Percentiles rank a stretch among this genome's conserved stretches.
Conservation (phyloP, 1,284 basidiomycete genomes). For the Ceratobasidium sp. region DNA sequence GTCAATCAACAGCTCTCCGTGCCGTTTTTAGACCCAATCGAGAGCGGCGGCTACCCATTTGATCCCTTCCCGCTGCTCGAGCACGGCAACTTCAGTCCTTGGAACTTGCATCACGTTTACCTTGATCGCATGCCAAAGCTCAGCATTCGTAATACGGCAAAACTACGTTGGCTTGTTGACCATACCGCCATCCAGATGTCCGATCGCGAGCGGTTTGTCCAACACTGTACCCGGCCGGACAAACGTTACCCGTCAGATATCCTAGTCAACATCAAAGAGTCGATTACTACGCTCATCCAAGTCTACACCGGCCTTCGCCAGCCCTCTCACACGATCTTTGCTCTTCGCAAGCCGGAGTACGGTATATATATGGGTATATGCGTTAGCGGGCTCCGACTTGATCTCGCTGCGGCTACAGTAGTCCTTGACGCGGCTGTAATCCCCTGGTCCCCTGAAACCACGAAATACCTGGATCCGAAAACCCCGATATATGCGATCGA, state of each 20-base stretch:
- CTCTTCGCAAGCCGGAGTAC: not conserved
- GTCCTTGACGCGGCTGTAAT: constrained; percentile 24
- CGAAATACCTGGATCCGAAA: not conserved
- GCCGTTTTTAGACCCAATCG: not conserved
- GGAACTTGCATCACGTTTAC: constrained; percentile 26
- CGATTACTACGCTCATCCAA: not conserved
- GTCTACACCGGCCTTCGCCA: constrained; percentile 17
- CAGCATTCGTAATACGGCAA: not conserved
- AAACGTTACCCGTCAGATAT: constrained; percentile 11
- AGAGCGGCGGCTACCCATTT: constrained; percentile 10
- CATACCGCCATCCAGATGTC: constrained; percentile 13
- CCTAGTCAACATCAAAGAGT: constrained; percentile 31
- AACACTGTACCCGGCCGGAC: constrained; percentile 4
- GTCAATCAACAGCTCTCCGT: not conserved
- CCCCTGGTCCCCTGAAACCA: not conserved
- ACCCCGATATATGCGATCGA: not conserved
- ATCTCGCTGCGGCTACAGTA: constrained; percentile 8
- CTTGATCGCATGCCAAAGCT: constrained; percentile 30
- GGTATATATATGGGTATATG: constrained; percentile 11
- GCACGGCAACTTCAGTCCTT: constrained; percentile 18
- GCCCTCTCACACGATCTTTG: not conserved
- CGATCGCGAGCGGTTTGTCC: constrained; percentile 11
- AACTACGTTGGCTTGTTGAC: constrained; percentile 7
- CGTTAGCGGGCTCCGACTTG: constrained; percentile 16
- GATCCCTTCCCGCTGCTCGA: constrained; percentile 6